Conservation (phyloP, 2,329 filamentous ascomycete genomes). For the Cladophialophora immunda region DNA sequence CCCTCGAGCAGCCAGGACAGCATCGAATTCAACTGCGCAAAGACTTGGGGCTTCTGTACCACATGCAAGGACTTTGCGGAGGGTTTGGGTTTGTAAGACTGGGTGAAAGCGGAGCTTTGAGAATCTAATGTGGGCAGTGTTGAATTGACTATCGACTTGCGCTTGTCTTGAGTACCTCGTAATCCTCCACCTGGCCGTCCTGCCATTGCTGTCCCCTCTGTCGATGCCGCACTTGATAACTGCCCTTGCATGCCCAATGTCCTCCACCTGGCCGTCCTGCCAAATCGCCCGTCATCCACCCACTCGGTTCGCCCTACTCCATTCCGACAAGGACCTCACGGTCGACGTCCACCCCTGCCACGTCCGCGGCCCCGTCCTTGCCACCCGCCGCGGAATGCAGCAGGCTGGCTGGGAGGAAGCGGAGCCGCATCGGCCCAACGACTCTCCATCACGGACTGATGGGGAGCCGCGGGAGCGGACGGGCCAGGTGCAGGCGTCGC, state of each 20-base stretch:
- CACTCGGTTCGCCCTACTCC: background rate
- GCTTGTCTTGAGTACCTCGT: background rate
- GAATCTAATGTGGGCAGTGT: background rate
- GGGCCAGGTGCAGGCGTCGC: background rate
- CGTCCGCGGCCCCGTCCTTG: slow-evolving; percentile 2
- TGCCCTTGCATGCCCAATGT: background rate
- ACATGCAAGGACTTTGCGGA: slow-evolving; percentile 37
- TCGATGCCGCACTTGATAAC: background rate
- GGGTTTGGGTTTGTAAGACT: slow-evolving; percentile 24
- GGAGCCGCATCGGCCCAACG: background rate
- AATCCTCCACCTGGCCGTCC: background rate
- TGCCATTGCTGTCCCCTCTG: background rate
- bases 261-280: background rate
- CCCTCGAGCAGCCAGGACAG: slow-evolving; percentile 38
- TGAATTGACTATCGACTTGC: slow-evolving; percentile 6
- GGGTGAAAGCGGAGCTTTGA: background rate
- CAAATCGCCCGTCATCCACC: background rate
- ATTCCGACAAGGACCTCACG: background rate
- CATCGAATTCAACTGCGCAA: slow-evolving; percentile 40
- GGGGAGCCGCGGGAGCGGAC: background rate
- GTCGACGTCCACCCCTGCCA: background rate
- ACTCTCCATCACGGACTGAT: background rate
- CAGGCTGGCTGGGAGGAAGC: background rate
- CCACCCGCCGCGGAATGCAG: background rate
- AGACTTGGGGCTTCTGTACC: slow-evolving; percentile 39